Evolutionary conservation across 2,329 filamentous ascomycete genomes (phyloP).

Genomic region (Gnomoniopsis sp.): DNA sequence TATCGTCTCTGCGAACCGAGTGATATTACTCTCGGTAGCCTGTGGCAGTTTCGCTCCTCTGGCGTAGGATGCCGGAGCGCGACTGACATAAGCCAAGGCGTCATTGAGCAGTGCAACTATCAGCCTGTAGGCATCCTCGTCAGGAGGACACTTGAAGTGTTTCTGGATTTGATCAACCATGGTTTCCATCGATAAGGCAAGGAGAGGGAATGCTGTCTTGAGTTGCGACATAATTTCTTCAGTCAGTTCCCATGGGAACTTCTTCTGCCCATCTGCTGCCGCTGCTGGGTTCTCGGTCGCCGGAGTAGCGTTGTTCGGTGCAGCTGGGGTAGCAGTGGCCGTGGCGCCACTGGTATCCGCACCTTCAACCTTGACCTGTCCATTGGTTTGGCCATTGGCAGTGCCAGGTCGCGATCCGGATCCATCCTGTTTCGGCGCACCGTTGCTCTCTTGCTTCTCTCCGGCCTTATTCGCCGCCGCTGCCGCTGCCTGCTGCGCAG

Average conservation of each 20-base stretch:
- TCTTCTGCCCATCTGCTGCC: slow-evolving; percentile 47
- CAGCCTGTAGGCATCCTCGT: slow-evolving; percentile 94
- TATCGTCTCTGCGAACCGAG: slow-evolving; percentile 92
- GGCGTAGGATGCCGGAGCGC: slow-evolving; percentile 81
- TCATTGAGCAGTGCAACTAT: slow-evolving; percentile 98
- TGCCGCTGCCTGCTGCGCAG: slow-evolving; percentile 43
- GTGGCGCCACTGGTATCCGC: slow-evolving; percentile 28
- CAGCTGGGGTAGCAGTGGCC: slow-evolving; percentile 15
- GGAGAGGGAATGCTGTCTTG: slow-evolving; percentile 93
- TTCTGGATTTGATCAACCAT: slow-evolving; percentile 99
- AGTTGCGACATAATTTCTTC: slow-evolving; percentile 94
- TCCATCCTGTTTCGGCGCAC: background rate
- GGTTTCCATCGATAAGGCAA: slow-evolving; percentile 97
- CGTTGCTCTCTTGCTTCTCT: slow-evolving; percentile 30
- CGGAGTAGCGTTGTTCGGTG: slow-evolving; percentile 15
- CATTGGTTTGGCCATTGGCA: slow-evolving; percentile 42
- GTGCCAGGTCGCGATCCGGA: slow-evolving; percentile 45
- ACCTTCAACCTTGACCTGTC: slow-evolving; percentile 43
- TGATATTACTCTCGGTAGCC: slow-evolving; percentile 94
- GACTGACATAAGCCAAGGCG: slow-evolving; percentile 85
- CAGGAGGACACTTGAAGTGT: slow-evolving; percentile 97
- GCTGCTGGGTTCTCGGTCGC: slow-evolving; percentile 23
- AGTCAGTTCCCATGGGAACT: slow-evolving; percentile 92
- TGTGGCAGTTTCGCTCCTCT: slow-evolving; percentile 86
- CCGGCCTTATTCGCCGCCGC: slow-evolving; percentile 40